phyloP scores from a whole-genome alignment of 106 monocot species.

The Hemerocallis citrina region DNA sequence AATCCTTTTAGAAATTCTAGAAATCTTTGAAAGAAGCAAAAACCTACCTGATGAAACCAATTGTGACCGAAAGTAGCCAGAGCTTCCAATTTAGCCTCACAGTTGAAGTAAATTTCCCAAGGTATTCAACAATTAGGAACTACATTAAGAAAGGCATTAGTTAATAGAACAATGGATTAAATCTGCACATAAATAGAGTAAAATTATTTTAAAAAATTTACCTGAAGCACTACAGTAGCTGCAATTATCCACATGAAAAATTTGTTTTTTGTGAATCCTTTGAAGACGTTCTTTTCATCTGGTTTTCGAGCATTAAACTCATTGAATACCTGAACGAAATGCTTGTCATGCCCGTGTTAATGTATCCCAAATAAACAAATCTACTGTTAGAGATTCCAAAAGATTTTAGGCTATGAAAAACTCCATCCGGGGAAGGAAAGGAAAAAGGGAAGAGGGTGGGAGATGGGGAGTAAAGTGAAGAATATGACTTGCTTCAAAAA shows the following conservation, averaged over 20 bases:
- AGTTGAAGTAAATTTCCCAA: slow-evolving; percentile 55
- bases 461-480: too few relatives aligned
- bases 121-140: slow-evolving; percentile 55
- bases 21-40: not conserved
- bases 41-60: slow-evolving; percentile 40
- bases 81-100: slow-evolving; percentile 53
- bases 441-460: too few relatives aligned
- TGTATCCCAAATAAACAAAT: too few relatives aligned
- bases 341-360: not conserved
- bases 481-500: too few relatives aligned
- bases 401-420: too few relatives aligned
- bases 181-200: not conserved
- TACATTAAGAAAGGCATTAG: slow-evolving; percentile 6
- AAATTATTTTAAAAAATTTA: not conserved
- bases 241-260: slow-evolving; percentile 52
- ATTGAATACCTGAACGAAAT: slow-evolving; percentile 40
- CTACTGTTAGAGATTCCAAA: too few relatives aligned
- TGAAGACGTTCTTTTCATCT: slow-evolving; percentile 52
- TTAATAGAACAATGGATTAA: not conserved
- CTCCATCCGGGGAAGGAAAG: too few relatives aligned
- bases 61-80: slow-evolving; percentile 45
- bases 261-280: slow-evolving; percentile 40
- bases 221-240: slow-evolving; percentile 50
- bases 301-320: slow-evolving; percentile 75
- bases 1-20: not conserved